Evolutionary conservation across 2,329 filamentous ascomycete genomes (phyloP).

Genomic region (Penicillium palitans): DNA sequence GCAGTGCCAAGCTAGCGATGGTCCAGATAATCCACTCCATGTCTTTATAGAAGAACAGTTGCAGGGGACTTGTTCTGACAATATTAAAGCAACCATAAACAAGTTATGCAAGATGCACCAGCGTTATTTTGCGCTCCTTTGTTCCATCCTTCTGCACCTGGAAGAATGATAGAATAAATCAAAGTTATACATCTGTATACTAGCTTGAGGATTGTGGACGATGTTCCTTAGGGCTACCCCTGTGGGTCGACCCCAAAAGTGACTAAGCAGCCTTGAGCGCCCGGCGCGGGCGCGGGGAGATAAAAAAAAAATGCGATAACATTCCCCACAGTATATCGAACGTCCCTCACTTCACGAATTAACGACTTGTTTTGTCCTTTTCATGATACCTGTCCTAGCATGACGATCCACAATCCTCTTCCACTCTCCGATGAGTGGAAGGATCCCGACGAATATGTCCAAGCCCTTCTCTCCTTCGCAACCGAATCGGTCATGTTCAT

Average conservation of each 20-base stretch:
- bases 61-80: no score
- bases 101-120: no score
- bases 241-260: background rate
- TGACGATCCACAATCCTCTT: conserved; percentile 55
- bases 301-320: conserved; percentile 22
- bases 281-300: conserved; percentile 2
- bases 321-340: conserved; percentile 16
- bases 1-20: no score
- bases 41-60: no score
- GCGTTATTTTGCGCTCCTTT: no score
- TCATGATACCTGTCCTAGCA: conserved; percentile 20
- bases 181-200: no score
- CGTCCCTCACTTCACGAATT: conserved; percentile 7
- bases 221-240: background rate
- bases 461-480: conserved; percentile 73
- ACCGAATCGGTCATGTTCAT: conserved; percentile 73
- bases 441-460: conserved; percentile 72
- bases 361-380: background rate
- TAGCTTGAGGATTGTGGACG: no score
- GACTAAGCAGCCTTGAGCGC: background rate
- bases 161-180: no score
- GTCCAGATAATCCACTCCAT: no score
- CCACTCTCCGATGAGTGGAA: conserved; percentile 70
- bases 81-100: no score
- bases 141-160: no score